Percentiles rank a stretch among this genome's conserved stretches.
Evolutionary conservation across 108 stramenopile genomes (phyloP).

Genomic region (Schizochytrium sp.): DNA sequence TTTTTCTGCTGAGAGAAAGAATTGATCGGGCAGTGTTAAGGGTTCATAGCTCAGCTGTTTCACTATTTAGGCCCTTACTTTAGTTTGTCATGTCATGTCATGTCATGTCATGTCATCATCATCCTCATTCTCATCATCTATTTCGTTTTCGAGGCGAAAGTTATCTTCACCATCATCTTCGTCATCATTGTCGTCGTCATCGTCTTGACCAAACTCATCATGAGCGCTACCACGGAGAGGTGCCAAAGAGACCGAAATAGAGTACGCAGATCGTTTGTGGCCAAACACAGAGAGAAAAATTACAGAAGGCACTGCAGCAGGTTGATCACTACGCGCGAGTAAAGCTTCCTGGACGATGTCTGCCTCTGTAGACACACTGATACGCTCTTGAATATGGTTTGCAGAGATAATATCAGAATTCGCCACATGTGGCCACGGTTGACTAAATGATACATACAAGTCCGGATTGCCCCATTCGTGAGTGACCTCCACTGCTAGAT

Average conservation of each 20-base stretch:
- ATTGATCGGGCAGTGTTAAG: too few relatives aligned
- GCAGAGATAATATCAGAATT: constrained; percentile 54
- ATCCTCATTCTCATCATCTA: too few relatives aligned
- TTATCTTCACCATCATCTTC: too few relatives aligned
- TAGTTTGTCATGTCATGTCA: too few relatives aligned
- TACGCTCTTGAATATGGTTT: not conserved
- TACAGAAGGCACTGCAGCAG: not conserved
- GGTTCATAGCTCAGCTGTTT: too few relatives aligned
- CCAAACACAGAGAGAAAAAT: constrained; percentile 18
- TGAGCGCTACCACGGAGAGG: too few relatives aligned
- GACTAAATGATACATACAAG: constrained; percentile 23
- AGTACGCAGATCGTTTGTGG: not conserved
- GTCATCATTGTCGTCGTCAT: too few relatives aligned
- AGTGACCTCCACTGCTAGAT: not conserved
- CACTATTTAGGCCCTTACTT: too few relatives aligned
- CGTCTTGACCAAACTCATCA: too few relatives aligned
- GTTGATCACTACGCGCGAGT: not conserved
- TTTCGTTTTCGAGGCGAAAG: too few relatives aligned
- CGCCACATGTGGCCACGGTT: constrained; percentile 13
- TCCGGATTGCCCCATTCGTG: constrained; percentile 36
- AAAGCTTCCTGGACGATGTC: constrained; percentile 50
- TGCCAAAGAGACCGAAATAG: not conserved
- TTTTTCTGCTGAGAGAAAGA: too few relatives aligned
- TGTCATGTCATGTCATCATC: too few relatives aligned
- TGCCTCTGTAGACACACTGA: not conserved